Base-by-base conservation (phyloP, 495 filamentous ascomycete species). In the Chaetomium cochliodes region DNA sequence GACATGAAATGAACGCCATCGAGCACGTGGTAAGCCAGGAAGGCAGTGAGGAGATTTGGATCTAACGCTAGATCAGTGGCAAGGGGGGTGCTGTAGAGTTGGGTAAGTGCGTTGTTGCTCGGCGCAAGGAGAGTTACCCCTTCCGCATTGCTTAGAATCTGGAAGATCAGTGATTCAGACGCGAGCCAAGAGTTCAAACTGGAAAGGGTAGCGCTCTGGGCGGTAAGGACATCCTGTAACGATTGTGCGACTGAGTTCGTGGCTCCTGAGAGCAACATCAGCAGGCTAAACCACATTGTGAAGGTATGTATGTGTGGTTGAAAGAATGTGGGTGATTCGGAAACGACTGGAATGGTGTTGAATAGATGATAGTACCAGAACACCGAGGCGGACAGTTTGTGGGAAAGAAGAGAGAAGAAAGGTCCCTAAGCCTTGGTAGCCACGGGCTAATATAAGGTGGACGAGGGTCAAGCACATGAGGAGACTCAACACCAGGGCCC, bases 81-180 rank as follows among this genome's bases (percentile, higher is more conserved):
- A 2, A 75, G 73, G 0, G 74, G 41, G 28, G 66, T 59, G 47
- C 69, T 70, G 61, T 74, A 69, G 39, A 85, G 71, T 20, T 71
- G 70, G 5, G 52, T 47, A 22, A 90, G 73, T 1, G 88, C 87
- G 28, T 81, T 72, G 70, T 91, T 86, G 73, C 73, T 81, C 0
- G 88, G 88, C 0, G 88, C 88, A 11, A 91, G 75, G 56, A 90
- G 77, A 16, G 88, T 90, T 69, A 90, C 76, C 67, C 87, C 83
- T 3, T 65, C 62, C 6, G 81, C 76, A n/a, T 44, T 63, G 37
- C 69, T 69, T n/a, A 89, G 69, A 1, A 74, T 56, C 2, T 69
- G 23, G 26, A 79, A 56, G 28, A 86, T 56, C 8, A 65, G 60
- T 2, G 82, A 77, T 58, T 81, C 74, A 3, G 70, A 65, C 11